Conservation (phyloP, 768 basidiomycete genomes). For the Tephrocybe rancida region DNA sequence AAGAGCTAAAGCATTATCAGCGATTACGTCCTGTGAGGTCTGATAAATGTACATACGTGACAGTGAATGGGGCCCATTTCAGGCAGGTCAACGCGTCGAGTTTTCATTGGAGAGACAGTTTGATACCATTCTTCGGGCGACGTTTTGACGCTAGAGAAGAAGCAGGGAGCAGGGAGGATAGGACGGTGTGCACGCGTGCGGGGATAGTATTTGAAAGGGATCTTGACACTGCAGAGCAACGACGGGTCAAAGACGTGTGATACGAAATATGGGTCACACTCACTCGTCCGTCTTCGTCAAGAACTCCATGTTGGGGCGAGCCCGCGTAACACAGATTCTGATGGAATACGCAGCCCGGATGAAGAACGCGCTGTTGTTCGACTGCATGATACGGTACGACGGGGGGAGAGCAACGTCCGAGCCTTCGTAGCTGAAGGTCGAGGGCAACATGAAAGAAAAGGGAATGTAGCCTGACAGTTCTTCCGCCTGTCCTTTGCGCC, state of each 20-base stretch:
- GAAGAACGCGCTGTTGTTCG: conserved; percentile 37
- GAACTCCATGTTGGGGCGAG: conserved; percentile 41
- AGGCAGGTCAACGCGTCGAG: conserved; percentile 30
- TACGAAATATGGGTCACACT: conserved; percentile 7
- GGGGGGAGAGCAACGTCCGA: conserved; percentile 48
- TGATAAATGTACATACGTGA: conserved; percentile 43
- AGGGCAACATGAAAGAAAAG: conserved; percentile 48
- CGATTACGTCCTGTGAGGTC: neutral
- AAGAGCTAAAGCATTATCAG: conserved; percentile 22
- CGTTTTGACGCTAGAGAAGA: conserved; percentile 60
- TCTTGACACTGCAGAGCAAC: conserved; percentile 37
- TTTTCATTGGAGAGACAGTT: conserved; percentile 42
- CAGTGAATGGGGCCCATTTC: conserved; percentile 42
- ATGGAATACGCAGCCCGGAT: conserved; percentile 49
- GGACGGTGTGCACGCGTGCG: conserved; percentile 58
- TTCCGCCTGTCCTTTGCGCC: conserved; percentile 22
- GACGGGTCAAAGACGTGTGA: neutral
- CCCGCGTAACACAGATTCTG: conserved; percentile 40
- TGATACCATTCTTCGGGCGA: conserved; percentile 72
- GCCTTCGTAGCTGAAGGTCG: conserved; percentile 41
- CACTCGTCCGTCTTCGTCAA: conserved; percentile 52
- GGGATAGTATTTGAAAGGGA: conserved; percentile 56
- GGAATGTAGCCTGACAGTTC: conserved; percentile 35
- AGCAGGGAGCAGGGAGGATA: conserved; percentile 46
- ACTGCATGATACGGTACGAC: conserved; percentile 36